Conservation (phyloP, 768 basidiomycete genomes). For the Suillus subluteus region DNA sequence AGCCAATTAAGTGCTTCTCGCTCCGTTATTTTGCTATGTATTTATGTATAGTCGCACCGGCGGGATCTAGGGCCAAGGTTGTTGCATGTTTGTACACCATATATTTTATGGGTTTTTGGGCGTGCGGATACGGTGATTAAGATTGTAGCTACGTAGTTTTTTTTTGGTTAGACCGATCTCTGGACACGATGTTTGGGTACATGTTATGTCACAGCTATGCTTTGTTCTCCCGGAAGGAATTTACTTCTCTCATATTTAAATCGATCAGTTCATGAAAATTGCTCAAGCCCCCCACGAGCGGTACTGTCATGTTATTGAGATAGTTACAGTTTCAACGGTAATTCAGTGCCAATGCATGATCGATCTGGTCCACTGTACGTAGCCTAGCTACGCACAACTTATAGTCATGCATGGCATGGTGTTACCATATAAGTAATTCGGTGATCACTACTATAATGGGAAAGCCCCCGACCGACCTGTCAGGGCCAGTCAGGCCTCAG, state of each 20-base stretch:
- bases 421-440: background rate
- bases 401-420: background rate
- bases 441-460: background rate
- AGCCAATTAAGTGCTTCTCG: slow-evolving; percentile 4
- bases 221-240: background rate
- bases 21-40: background rate
- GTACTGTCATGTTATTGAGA: background rate
- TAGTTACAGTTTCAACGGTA: background rate
- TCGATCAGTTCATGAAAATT: background rate
- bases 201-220: background rate
- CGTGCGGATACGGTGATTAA: background rate
- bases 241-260: background rate
- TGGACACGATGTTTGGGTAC: background rate
- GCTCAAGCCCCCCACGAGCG: background rate
- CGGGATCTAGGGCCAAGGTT: background rate
- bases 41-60: background rate
- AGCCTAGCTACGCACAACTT: background rate
- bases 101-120: background rate
- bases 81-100: background rate
- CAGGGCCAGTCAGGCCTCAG: too few species aligned
- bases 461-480: background rate
- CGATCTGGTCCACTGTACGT: background rate
- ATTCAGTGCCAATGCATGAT: background rate
- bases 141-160: background rate
- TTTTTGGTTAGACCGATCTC: background rate